Conservation (phyloP, 169 alveolate genomes). For the Cryptosporidium tyzzeri region DNA sequence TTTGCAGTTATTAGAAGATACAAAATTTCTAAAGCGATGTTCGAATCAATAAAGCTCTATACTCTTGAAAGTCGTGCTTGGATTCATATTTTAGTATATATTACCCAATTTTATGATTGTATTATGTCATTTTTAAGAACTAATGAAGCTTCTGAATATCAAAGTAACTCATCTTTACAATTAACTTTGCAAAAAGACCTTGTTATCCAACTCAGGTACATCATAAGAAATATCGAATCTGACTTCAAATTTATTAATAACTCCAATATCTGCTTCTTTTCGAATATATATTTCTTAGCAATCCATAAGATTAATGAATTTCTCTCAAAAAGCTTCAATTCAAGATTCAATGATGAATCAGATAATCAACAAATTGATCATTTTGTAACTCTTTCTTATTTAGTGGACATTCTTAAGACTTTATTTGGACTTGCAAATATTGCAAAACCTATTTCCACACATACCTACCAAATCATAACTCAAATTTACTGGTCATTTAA, state of each 20-base stretch:
- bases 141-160: neutral
- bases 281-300: neutral
- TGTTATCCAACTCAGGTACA: neutral
- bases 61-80: slow-evolving; percentile 15
- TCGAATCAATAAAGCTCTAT: slow-evolving; percentile 6
- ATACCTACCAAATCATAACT: neutral
- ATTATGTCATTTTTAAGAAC: neutral
- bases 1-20: slow-evolving; percentile 15
- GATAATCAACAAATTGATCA: neutral
- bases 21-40: slow-evolving; percentile 4
- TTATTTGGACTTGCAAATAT: slow-evolving; percentile 24
- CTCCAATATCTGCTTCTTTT: neutral
- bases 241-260: neutral
- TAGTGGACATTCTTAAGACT: neutral
- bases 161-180: neutral
- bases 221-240: neutral
- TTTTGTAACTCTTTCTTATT: neutral
- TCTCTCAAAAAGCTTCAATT: neutral
- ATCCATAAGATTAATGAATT: neutral
- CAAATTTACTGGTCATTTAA: slow-evolving; percentile 22
- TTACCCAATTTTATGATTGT: neutral
- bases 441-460: neutral
- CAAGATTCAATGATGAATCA: neutral
- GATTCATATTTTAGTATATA: slow-evolving; percentile 5
- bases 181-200: neutral